Conservation (phyloP, 139 green algal genomes). For the Chlamydomonas incerta region DNA sequence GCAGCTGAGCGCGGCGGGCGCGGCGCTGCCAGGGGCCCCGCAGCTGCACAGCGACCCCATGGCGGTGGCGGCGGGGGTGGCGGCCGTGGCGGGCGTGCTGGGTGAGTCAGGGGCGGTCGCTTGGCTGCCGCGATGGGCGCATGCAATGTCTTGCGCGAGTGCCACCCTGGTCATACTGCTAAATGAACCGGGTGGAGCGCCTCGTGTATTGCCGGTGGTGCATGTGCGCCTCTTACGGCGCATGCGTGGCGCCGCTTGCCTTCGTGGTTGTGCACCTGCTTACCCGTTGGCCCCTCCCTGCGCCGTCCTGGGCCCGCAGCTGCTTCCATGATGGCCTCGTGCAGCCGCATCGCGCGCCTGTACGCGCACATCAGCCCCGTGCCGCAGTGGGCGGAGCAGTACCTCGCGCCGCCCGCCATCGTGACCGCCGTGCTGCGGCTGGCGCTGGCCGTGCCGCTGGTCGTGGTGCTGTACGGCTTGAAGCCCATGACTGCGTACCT, state of each 20-base stretch:
- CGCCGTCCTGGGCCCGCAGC: neutral
- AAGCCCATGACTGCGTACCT: neutral
- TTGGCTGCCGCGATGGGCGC: no score
- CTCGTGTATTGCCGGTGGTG: no score
- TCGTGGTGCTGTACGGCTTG: constrained; percentile 16
- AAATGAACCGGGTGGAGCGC: no score
- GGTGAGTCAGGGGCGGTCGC: neutral
- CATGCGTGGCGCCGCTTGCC: no score
- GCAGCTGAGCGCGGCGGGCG: no score
- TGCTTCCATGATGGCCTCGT: neutral
- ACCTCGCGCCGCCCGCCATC: neutral
- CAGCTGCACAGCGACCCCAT: neutral
- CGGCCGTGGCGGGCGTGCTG: constrained; percentile 6
- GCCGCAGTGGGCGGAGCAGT: neutral
- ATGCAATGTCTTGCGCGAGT: no score
- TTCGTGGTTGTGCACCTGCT: no score
- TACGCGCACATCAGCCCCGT: constrained; percentile 12
- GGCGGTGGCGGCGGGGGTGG: neutral
- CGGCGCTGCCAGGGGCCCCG: neutral
- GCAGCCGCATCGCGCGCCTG: neutral
- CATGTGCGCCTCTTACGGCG: no score
- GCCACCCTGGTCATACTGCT: no score
- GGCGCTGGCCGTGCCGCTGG: neutral
- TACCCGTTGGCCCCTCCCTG: no score
- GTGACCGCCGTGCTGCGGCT: neutral